phyloP scores from a whole-genome alignment of 768 basidiomycete genomes.

The Phlegmacium glaucopus region DNA sequence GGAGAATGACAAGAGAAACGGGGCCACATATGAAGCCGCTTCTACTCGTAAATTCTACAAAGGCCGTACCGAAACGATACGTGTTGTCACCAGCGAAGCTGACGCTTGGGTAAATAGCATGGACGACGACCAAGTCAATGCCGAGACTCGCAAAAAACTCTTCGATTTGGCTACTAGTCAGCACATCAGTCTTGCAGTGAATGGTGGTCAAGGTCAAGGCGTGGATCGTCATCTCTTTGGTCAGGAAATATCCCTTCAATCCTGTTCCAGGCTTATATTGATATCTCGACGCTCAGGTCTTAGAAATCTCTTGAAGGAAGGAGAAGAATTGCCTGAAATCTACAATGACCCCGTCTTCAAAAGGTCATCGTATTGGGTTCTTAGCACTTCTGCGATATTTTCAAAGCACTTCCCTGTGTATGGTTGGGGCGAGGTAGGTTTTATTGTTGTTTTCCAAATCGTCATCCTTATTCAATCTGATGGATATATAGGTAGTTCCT shows the following conservation, averaged over 20 bases:
- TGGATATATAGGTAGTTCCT: slow-evolving; percentile 60
- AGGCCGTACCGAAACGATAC: slow-evolving; percentile 92
- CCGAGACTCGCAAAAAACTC: slow-evolving; percentile 44
- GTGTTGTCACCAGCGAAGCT: slow-evolving; percentile 74
- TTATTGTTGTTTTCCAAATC: no score
- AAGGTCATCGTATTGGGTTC: slow-evolving; percentile 77
- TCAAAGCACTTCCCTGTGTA: slow-evolving; percentile 83
- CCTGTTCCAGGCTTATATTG: neutral
- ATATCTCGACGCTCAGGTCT: slow-evolving; percentile 46
- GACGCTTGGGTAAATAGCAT: slow-evolving; percentile 78
- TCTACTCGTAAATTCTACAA: slow-evolving; percentile 86
- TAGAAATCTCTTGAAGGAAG: slow-evolving; percentile 59
- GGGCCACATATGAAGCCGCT: slow-evolving; percentile 93
- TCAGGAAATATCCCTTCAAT: slow-evolving; percentile 22
- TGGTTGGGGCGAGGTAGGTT: slow-evolving; percentile 84
- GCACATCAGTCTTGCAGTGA: slow-evolving; percentile 64
- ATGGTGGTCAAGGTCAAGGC: slow-evolving; percentile 65
- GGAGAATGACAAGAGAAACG: slow-evolving; percentile 48
- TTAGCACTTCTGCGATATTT: slow-evolving; percentile 88
- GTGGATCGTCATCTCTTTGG: slow-evolving; percentile 89
- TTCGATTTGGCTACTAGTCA: slow-evolving; percentile 60
- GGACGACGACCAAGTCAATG: slow-evolving; percentile 45
- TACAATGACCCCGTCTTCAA: slow-evolving; percentile 74
- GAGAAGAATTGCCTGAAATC: slow-evolving; percentile 63
- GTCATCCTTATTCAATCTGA: neutral